These are phyloP conservation scores for Gonapodya sp. DNA, from an alignment of 192 early-diverging fungal species.

Conservation along the genomic window DNA sequence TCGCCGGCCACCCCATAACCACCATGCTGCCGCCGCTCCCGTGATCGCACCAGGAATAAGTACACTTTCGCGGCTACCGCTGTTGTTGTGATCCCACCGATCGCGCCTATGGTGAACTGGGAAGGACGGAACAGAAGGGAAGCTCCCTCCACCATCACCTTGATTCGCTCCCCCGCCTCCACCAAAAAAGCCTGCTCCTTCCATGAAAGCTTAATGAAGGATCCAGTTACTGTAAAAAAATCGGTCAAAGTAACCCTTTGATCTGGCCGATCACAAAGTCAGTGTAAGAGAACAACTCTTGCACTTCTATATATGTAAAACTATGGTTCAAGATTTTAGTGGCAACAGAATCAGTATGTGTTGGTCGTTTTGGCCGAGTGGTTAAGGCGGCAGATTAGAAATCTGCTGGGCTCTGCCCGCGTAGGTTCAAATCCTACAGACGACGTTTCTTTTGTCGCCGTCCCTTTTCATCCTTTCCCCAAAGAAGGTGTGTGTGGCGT, in stretches of 20 bases:
- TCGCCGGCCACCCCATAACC: neutral
- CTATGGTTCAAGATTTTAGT: too few relatives aligned
- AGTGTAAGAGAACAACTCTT: too few relatives aligned
- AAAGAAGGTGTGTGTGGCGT: too few relatives aligned
- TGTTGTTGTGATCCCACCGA: neutral
- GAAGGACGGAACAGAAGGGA: too few relatives aligned
- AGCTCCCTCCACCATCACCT: neutral
- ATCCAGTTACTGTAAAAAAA: too few relatives aligned
- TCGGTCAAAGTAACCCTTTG: too few relatives aligned
- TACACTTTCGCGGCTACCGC: neutral
- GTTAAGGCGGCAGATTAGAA: neutral
- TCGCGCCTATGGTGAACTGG: too few relatives aligned
- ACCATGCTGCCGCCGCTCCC: neutral
- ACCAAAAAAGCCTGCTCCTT: neutral
- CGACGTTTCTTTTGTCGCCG: neutral
- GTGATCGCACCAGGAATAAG: neutral
- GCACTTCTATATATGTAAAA: too few relatives aligned
- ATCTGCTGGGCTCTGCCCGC: neutral
- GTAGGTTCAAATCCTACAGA: neutral
- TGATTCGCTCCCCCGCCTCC: neutral
- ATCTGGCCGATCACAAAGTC: too few relatives aligned
- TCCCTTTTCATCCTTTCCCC: too few relatives aligned
- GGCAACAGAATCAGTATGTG: too few relatives aligned
- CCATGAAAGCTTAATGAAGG: too few relatives aligned
- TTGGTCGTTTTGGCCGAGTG: neutral